Conservation (phyloP, 805 yeast genomes). For the Barnettozyma pratensis region DNA sequence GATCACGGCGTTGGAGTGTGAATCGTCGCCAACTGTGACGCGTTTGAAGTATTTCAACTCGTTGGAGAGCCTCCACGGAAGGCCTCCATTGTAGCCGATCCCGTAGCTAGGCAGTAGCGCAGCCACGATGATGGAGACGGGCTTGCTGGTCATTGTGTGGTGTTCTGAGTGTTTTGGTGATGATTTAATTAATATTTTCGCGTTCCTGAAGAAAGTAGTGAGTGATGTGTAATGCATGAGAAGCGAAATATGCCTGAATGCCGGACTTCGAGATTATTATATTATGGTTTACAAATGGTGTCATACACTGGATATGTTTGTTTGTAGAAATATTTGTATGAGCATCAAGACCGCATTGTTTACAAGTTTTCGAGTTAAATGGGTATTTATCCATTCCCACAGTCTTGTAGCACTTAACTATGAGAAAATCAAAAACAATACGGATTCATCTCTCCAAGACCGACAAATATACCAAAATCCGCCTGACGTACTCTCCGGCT, state of each 20-base stretch:
- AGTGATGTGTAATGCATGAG: not conserved
- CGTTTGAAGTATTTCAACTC: conserved; percentile 84
- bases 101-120: conserved; percentile 77
- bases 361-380: not conserved
- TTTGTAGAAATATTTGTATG: not conserved
- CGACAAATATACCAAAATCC: not conserved
- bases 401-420: not conserved
- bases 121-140: conserved; percentile 73
- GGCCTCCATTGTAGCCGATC: conserved; percentile 72
- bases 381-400: not conserved
- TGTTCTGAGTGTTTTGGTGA: not conserved
- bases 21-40: conserved; percentile 49
- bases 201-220: not conserved
- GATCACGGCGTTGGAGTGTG: conserved; percentile 65
- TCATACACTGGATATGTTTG: too few species aligned
- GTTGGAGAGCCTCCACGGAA: conserved; percentile 83
- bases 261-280: not conserved
- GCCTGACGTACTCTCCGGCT: not conserved
- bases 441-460: not conserved
- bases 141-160: conserved; percentile 18
- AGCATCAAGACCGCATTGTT: not conserved
- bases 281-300: not conserved
- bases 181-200: not conserved
- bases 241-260: not conserved
- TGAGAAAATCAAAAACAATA: not conserved